Percentiles rank a stretch among this genome's conserved stretches.
Evolutionary conservation across 2,329 filamentous ascomycete species (phyloP).

Genomic region (Sclerotinia glacialis): DNA sequence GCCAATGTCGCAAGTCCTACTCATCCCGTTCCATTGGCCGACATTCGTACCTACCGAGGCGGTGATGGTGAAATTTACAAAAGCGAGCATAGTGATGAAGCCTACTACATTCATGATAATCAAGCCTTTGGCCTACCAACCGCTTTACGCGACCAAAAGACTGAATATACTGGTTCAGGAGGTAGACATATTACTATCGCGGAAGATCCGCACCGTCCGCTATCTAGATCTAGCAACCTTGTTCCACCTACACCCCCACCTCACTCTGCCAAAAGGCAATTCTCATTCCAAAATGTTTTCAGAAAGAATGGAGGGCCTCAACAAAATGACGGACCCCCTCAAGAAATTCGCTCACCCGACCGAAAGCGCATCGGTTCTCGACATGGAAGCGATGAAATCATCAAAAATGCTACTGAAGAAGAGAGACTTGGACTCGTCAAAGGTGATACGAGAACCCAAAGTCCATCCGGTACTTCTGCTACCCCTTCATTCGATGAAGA

Average conservation of each 20-base stretch:
- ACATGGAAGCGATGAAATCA: conserved; percentile 43
- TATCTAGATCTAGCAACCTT: conserved; percentile 28
- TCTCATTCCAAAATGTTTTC: conserved; percentile 89
- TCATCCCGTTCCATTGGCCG: conserved; percentile 61
- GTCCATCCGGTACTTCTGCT: conserved; percentile 22
- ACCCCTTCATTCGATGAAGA: conserved; percentile 31
- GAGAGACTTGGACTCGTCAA: conserved; percentile 80
- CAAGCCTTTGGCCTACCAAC: conserved; percentile 52
- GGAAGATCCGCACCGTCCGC: conserved; percentile 30
- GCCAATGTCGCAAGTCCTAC: conserved; percentile 52
- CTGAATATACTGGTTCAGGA: conserved; percentile 50
- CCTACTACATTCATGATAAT: conserved; percentile 42
- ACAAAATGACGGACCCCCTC: conserved; percentile 24
- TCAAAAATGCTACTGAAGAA: conserved; percentile 69
- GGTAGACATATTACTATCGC: conserved; percentile 50
- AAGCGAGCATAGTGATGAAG: conserved; percentile 40
- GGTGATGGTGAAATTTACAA: conserved; percentile 36
- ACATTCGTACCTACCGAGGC: conserved; percentile 49
- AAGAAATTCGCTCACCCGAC: conserved; percentile 40
- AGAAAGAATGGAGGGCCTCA: conserved; percentile 27
- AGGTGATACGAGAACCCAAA: conserved; percentile 52
- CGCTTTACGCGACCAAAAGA: conserved; percentile 42
- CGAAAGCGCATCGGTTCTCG: conserved; percentile 41
- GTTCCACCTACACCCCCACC: conserved; percentile 57
- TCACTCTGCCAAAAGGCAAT: conserved; percentile 68